phyloP scores from a whole-genome alignment of 331 rosid genomes.

The Prunus yedoensis region DNA sequence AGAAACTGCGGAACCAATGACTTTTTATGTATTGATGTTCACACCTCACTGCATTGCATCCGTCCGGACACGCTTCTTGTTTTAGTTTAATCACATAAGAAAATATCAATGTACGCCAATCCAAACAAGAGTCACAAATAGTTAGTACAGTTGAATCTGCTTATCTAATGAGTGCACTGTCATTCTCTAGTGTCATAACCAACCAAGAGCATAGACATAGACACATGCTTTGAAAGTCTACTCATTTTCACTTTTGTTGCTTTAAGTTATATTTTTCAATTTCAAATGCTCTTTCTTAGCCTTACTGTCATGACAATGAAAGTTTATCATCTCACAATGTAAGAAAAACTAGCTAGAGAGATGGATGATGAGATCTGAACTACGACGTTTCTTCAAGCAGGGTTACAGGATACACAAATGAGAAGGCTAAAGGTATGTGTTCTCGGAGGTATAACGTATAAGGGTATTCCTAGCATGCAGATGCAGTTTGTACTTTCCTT shows the following conservation, averaged over 20 bases:
- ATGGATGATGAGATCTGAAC: not conserved
- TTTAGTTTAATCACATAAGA: not conserved
- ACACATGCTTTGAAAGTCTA: not conserved
- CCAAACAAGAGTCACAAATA: not conserved
- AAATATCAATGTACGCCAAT: not conserved
- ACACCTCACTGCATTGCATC: not conserved
- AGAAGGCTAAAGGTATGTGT: not conserved
- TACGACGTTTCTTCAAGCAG: not conserved
- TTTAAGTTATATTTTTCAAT: not conserved
- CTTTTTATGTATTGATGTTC: not conserved
- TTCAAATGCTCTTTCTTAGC: not conserved
- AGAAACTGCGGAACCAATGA: not conserved
- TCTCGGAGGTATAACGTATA: not conserved
- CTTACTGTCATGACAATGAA: not conserved
- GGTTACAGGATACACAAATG: not conserved
- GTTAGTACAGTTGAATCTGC: not conserved
- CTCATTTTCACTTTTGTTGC: not conserved
- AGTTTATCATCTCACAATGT: not conserved
- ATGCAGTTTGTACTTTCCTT: constrained; percentile 4
- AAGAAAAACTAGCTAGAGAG: not conserved
- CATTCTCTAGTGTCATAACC: not conserved
- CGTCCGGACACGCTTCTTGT: not conserved
- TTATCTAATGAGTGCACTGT: not conserved
- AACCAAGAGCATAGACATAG: too few species aligned
- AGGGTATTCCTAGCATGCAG: constrained; percentile 4